These are phyloP conservation scores for Kwoniella sp. DNA, from an alignment of 768 basidiomycete genomes.

Conservation along the genomic window DNA sequence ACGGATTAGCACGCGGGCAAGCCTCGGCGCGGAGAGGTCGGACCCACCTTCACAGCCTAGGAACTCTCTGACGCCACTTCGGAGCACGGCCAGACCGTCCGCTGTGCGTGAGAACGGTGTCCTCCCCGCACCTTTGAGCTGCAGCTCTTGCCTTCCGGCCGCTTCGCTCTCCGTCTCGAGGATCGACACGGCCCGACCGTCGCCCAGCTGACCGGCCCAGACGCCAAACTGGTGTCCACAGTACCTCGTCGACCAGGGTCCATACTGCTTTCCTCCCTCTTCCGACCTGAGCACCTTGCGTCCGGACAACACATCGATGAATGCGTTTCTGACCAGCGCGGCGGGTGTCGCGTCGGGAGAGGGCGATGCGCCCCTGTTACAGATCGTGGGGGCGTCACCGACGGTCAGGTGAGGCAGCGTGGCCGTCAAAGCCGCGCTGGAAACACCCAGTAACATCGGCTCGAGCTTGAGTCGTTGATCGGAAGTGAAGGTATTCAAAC, in stretches of 20 bases:
- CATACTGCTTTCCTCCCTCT: conserved; percentile 52
- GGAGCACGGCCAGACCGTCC: conserved; percentile 90
- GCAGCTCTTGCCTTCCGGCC: conserved; percentile 68
- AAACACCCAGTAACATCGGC: conserved; percentile 63
- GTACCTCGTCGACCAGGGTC: conserved; percentile 84
- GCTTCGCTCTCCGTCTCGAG: conserved; percentile 70
- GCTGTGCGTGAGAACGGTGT: conserved; percentile 90
- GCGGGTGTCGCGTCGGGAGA: conserved; percentile 38
- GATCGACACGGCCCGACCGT: conserved; percentile 90
- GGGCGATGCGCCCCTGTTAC: conserved; percentile 55
- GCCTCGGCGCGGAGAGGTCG: no score
- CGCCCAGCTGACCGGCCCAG: conserved; percentile 93
- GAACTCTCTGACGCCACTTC: conserved; percentile 90
- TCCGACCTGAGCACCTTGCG: conserved; percentile 61
- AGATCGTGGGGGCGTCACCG: conserved; percentile 68
- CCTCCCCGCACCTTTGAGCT: conserved; percentile 89
- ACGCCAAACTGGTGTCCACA: conserved; percentile 59
- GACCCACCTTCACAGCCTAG: conserved; percentile 79
- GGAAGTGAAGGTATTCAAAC: conserved; percentile 20
- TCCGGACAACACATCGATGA: conserved; percentile 77
- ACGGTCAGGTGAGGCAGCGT: conserved; percentile 80
- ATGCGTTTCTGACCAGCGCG: conserved; percentile 58
- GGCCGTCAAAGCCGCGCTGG: conserved; percentile 65
- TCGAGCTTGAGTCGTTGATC: conserved; percentile 28
- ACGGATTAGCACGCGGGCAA: no score